These are phyloP conservation scores for Tolypocladium ovalisporum DNA, from an alignment of 2,329 filamentous ascomycete species.

Conservation along the genomic window DNA sequence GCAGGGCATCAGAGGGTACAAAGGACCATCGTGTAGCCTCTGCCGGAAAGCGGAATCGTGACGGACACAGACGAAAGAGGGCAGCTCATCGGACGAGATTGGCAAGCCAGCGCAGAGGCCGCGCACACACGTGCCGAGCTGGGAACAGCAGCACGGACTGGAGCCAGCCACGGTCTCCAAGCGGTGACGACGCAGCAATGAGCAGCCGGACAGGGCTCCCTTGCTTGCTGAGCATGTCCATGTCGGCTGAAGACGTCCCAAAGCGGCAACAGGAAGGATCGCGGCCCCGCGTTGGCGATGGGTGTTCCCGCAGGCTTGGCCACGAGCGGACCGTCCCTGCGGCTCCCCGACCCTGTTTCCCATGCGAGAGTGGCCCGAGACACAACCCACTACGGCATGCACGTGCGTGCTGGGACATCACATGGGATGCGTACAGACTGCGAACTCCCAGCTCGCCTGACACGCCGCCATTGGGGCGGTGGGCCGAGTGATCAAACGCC, in stretches of 20 bases:
- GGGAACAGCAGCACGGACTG: not conserved
- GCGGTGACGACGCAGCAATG: not conserved
- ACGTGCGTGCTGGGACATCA: not conserved
- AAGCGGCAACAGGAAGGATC: not conserved
- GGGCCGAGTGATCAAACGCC: slow-evolving; percentile 8
- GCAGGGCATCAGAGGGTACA: not conserved
- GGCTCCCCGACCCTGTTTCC: slow-evolving; percentile 1
- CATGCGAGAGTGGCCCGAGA: slow-evolving; percentile 6
- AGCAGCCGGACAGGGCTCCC: not conserved
- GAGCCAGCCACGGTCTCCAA: not conserved
- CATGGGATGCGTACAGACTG: slow-evolving; percentile 1
- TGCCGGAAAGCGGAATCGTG: not conserved
- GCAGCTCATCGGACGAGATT: not conserved
- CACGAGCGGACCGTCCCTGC: slow-evolving; percentile 1
- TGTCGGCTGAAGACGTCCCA: not conserved
- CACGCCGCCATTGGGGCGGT: slow-evolving; percentile 5
- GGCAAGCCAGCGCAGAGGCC: not conserved
- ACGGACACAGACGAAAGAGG: not conserved
- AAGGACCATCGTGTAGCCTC: not conserved
- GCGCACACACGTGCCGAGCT: no score
- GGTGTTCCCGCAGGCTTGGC: not conserved
- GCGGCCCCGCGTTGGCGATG: not conserved
- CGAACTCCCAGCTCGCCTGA: not conserved
- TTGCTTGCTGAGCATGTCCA: not conserved
- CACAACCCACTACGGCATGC: not conserved